Base-by-base conservation (phyloP, 768 basidiomycete genomes). In the Lentinula lateritia region DNA sequence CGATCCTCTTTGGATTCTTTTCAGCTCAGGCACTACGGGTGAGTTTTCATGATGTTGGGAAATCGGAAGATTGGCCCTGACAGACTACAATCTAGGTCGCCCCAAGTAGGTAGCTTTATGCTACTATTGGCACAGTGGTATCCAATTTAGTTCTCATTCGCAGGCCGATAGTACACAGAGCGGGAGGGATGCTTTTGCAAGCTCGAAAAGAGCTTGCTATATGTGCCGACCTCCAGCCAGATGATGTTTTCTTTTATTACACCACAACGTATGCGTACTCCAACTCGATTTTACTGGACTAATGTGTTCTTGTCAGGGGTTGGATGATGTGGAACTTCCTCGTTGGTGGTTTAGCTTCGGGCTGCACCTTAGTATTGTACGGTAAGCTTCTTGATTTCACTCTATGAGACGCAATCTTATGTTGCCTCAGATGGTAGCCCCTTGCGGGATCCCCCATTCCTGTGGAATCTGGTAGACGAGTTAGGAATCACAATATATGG, bases 241-340 rank as follows among this genome's bases (percentile, higher is more conserved):
- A 83, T 46, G 90, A 92, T 68, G 83, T 91, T 2, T 92, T 90
- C 74, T 90, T 91, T 68, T 91, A 90, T 70, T 92, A 91, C 66
- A 90, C 90, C 0, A 91, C 89, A 52, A 89, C 88, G 88, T 89
- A 64, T 66, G 86, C 20, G 32, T 56, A 76, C 50, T 54, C 34
- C 9, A 57, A 60, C 38, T 58, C 54, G 6, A 23, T 39, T 53
- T 45, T 23, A 15, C 6, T 48, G 48, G n/a, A 28, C 28, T 59
- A 42, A 42, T 50, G 12, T 1, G 38, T 12, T 42, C 61, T 63
- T 66, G 66, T 7, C 66, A 91, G 89, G 16, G 89, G 89, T 50
- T 92, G 90, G 91, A 93, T 93, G 90, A 92, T 93, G 91, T 93
- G 88, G 85, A 92, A 92, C 69, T 92, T 90, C 71, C 84, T 92